Evolutionary conservation across 2,329 filamentous ascomycete genomes (phyloP).

Genomic region (Phaeosphaeria sp.): DNA sequence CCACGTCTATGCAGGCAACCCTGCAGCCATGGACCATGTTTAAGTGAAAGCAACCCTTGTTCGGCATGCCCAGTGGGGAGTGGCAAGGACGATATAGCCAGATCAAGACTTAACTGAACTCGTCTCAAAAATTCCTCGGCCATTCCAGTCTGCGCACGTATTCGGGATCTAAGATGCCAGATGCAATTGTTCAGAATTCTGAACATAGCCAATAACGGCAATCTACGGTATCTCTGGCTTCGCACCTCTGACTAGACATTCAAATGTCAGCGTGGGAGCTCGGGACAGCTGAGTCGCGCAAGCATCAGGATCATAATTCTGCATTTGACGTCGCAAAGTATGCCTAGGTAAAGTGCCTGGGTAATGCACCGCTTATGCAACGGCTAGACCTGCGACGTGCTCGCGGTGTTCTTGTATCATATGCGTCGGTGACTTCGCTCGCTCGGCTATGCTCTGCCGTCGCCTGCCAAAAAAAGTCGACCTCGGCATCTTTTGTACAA

Average conservation of each 20-base stretch:
- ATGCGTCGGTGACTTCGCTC: neutral
- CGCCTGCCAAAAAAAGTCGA: slow-evolving; percentile 19
- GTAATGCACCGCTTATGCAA: neutral
- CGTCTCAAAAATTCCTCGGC: too few species aligned
- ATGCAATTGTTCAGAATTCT: neutral
- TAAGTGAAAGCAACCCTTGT: too few species aligned
- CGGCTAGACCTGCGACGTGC: neutral
- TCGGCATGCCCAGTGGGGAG: too few species aligned
- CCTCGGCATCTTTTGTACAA: slow-evolving; percentile 27
- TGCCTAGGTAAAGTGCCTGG: neutral
- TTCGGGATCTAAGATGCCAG: too few species aligned
- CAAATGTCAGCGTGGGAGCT: slow-evolving; percentile 4
- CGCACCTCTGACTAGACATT: slow-evolving; percentile 5
- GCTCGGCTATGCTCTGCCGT: slow-evolving; percentile 30
- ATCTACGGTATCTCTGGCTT: neutral
- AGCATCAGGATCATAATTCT: neutral
- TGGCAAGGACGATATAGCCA: too few species aligned
- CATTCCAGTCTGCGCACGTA: too few species aligned
- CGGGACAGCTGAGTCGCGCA: neutral
- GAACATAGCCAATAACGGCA: neutral
- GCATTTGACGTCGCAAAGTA: neutral
- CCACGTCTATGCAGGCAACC: too few species aligned
- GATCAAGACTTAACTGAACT: too few species aligned
- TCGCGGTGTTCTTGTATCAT: neutral
- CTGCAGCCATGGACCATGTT: too few species aligned